Conservation (phyloP, 371 early-diverging fungal species). For the Lichtheimia ramosa region DNA sequence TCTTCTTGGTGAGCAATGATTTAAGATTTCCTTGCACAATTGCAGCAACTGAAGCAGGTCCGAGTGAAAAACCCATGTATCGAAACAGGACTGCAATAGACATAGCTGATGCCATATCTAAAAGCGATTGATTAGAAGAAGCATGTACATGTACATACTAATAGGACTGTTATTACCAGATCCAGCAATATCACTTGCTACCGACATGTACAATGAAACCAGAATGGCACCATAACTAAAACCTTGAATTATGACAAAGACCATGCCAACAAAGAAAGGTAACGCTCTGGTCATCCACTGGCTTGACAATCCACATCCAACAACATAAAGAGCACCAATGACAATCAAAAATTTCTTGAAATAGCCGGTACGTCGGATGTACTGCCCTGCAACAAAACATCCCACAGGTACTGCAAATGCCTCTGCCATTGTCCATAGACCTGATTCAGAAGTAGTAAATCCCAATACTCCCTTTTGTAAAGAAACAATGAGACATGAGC, state of each 20-base stretch:
- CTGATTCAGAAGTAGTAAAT: slow-evolving; percentile 1
- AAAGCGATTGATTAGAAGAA: background rate
- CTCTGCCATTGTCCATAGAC: slow-evolving; percentile 1
- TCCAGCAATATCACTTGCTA: background rate
- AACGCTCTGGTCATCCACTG: slow-evolving; percentile 1
- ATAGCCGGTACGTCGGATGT: background rate
- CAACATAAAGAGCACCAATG: background rate
- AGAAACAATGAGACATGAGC: background rate
- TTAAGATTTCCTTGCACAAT: slow-evolving; percentile 8
- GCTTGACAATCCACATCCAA: background rate
- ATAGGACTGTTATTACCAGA: too few species aligned
- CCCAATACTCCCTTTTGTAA: slow-evolving; percentile 1
- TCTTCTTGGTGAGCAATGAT: background rate
- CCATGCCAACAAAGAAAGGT: background rate
- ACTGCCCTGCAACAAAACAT: slow-evolving; percentile 1
- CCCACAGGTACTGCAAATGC: slow-evolving; percentile 5
- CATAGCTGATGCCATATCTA: slow-evolving; percentile 9
- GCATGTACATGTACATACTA: too few species aligned
- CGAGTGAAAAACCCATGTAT: background rate
- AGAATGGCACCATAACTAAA: slow-evolving; percentile 4
- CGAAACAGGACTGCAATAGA: slow-evolving; percentile 6
- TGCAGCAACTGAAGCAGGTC: slow-evolving; percentile 4
- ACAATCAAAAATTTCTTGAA: background rate
- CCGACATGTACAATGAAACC: slow-evolving; percentile 1
- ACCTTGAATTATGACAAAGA: background rate